Evolutionary conservation across 257 asterid genomes (phyloP), one percentile per base, ranked within the genome.

Genomic region (Scutellaria minor): DNA sequence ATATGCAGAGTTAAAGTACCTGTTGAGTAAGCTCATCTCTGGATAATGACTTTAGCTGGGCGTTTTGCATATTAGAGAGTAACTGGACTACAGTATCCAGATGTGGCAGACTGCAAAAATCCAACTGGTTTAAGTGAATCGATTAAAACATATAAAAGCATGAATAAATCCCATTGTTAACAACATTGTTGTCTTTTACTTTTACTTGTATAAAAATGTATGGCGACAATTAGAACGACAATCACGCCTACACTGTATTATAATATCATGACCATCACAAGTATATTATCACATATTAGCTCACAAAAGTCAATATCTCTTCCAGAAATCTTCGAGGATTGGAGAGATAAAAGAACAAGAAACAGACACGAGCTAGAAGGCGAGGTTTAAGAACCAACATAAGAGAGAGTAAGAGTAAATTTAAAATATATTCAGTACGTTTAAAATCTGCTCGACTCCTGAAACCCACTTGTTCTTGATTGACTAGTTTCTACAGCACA

Each of bases 51-150:
- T 79, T 88, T 45, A 90, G 88, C 84, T 93, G 96, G 83, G 77
- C 53, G 81, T 72, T 86, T 75, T 90, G 91, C 75, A 93, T 89
- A 52, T 89, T 86, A 48, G 96, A 86, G 18, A 93, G 95, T 62
- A 93, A 69, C 83, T 93, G 98, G 59, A 73, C 82, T 22, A 85
- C 94, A 5, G 97, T 91, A 78, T 85, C 78, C 79, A 91, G 86
- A 80, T 89, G 96, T 35, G 98, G 96, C 65, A 83, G 81, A 77
- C 98, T 92, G 87, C 89, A 81, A 80, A 45, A 55, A 0, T 59
- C 40, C 57, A 53, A 69, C 31, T 74, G 37, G 37, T n/a, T 76
- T 8, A 64, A 22, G 75, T 31, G 53, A 72, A 53, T 46, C 39
- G 8, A 51, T 41, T 5, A 27, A 46, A 65, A 5, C 1, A 6